Evolutionary conservation across 441 rosid genomes (phyloP).

Genomic region (Adansonia grandidieri): DNA sequence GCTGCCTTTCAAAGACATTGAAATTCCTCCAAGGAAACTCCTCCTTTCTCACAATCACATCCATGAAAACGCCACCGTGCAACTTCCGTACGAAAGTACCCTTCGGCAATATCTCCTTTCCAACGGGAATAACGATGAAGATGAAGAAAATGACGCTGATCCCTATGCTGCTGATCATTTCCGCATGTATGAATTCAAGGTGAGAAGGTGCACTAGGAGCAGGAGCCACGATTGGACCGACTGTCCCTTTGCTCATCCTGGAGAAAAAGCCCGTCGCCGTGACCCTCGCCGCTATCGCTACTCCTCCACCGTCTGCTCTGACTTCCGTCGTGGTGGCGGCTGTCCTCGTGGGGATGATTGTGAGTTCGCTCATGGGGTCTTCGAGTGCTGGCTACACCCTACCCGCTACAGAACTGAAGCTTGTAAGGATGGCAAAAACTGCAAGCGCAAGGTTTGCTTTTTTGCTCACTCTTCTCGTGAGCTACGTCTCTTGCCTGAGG

Average conservation of each 20-base stretch:
- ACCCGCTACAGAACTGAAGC: slow-evolving; percentile 85
- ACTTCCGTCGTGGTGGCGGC: slow-evolving; percentile 63
- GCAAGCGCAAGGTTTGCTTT: slow-evolving; percentile 82
- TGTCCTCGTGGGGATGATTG: slow-evolving; percentile 83
- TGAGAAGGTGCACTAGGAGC: slow-evolving; percentile 80
- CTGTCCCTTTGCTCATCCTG: slow-evolving; percentile 85
- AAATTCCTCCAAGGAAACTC: slow-evolving; percentile 65
- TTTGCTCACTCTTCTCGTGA: slow-evolving; percentile 83
- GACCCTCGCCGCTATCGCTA: slow-evolving; percentile 70
- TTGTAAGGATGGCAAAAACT: slow-evolving; percentile 82
- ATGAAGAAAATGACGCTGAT: slow-evolving; percentile 45
- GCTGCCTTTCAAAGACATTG: slow-evolving; percentile 42
- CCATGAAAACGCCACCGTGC: slow-evolving; percentile 12
- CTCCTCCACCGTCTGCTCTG: slow-evolving; percentile 65
- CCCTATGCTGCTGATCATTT: slow-evolving; percentile 84
- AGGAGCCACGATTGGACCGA: slow-evolving; percentile 96
- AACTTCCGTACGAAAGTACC: slow-evolving; percentile 7
- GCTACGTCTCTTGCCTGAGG: slow-evolving; percentile 63
- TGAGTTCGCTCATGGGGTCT: slow-evolving; percentile 88
- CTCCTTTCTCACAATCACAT: slow-evolving; percentile 24
- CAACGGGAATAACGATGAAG: slow-evolving; percentile 23
- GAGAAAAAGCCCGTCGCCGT: slow-evolving; percentile 87
- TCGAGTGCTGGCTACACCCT: slow-evolving; percentile 95
- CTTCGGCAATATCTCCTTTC: slow-evolving; percentile 48
- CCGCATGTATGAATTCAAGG: slow-evolving; percentile 85